Base-by-base conservation (phyloP, 2,329 filamentous ascomycete species). In the Beauveria sp. region DNA sequence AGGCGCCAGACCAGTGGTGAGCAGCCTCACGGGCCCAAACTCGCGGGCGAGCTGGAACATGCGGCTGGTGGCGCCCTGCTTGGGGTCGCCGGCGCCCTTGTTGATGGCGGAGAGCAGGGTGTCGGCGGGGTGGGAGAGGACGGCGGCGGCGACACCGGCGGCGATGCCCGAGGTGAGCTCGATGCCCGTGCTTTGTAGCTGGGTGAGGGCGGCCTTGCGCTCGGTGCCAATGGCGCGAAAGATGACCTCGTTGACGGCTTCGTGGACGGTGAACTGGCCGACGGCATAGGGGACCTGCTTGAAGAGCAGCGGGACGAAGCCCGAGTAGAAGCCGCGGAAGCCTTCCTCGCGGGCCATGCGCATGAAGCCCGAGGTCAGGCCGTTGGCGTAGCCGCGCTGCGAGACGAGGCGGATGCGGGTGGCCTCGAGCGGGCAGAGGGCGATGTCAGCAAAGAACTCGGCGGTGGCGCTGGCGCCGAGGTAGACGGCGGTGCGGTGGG, bases 281-380 rank as follows among this genome's bases (percentile, higher is more conserved):
- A 96, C 91, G 67, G 92, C 96, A 80, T 96, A 96, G 20, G 92
- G 92, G 61, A 96, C 88, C 83, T 95, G 90, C 78, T 93, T 93
- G 79, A 90, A 91, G 66, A 92, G 82, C 68, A 93, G 87, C 31
- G 90, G 90, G 58, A 92, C 88, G 77, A 96, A 96, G 67, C 92
- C 92, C 66, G 90, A 91, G 83, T 96, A 96, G 79, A 96, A 93
- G 64, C 90, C 92, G 68, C 83, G 84, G 63, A 93, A 63, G 71
- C 91, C 90, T 76, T 95, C 90, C 69, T 85, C 87, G 72, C 85
- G 86, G 54, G 86, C 78, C 74, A 95, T 89, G 75, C 91, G 89
- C 74, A 78, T 74, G 76, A 95, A 92, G 62, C 90, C 90, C 55
- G 84, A 79, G 38, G 87, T 69, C 51, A 95, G 81, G 63, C 90